Percentiles rank a stretch among this genome's conserved stretches.
These are phyloP conservation scores for Pistacia atlantica DNA, from an alignment of 345 rosid species.

Conservation along the genomic window DNA sequence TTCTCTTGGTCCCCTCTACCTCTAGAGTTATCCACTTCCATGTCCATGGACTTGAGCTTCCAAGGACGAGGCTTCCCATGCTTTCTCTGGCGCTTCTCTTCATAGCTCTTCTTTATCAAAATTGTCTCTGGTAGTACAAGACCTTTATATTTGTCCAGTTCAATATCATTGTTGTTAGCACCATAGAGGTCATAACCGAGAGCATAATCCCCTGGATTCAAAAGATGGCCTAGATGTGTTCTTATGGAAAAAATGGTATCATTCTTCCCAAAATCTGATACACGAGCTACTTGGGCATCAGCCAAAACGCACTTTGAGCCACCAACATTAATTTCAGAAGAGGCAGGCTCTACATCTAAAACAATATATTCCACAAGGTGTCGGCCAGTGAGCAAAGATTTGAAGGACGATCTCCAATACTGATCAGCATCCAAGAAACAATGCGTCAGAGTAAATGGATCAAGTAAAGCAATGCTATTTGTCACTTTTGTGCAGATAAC, in stretches of 20 bases:
- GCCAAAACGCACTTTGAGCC: conserved; percentile 30
- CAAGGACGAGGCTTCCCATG: conserved; percentile 21
- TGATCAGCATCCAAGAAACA: conserved; percentile 24
- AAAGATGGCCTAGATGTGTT: conserved; percentile 20
- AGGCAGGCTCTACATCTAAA: conserved; percentile 15
- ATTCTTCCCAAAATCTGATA: conserved; percentile 21
- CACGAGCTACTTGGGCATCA: conserved; percentile 35
- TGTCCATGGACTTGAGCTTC: conserved; percentile 17
- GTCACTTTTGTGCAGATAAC: conserved; percentile 19
- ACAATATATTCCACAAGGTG: conserved; percentile 23
- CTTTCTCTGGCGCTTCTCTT: conserved; percentile 22
- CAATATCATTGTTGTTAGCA: conserved; percentile 20
- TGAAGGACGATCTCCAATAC: conserved; percentile 21
- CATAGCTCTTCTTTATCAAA: conserved; percentile 22
- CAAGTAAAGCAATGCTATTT: conserved; percentile 20
- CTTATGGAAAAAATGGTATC: conserved; percentile 19
- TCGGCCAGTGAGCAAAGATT: conserved; percentile 20
- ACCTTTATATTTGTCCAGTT: conserved; percentile 24
- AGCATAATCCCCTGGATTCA: conserved; percentile 17
- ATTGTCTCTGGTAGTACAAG: conserved; percentile 18
- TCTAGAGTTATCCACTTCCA: conserved; percentile 17
- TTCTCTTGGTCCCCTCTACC: conserved; percentile 20
- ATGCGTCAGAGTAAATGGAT: conserved; percentile 15
- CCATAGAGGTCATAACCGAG: conserved; percentile 17
- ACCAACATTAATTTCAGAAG: conserved; percentile 21